These are phyloP conservation scores for Mayamaea pseudoterrestris DNA, from an alignment of 108 stramenopile genomes.

Conservation along the genomic window DNA sequence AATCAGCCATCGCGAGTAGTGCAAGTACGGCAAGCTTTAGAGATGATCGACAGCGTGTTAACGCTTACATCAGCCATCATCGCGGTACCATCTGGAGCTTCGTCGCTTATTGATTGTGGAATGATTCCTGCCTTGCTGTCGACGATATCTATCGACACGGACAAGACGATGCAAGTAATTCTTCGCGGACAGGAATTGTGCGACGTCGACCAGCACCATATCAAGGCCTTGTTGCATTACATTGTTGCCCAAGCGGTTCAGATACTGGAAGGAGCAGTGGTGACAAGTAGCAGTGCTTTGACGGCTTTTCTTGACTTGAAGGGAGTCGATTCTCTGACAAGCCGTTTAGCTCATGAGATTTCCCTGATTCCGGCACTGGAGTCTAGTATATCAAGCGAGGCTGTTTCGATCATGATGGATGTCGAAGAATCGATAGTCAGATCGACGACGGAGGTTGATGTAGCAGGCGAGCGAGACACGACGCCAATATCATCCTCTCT, in stretches of 20 bases:
- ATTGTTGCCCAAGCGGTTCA: conserved; percentile 81
- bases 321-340: conserved; percentile 66
- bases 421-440: too few species aligned
- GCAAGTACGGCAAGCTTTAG: conserved; percentile 47
- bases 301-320: conserved; percentile 80
- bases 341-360: conserved; percentile 46
- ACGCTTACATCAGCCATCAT: conserved; percentile 77
- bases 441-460: too few species aligned
- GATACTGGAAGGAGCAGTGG: conserved; percentile 81
- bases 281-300: conserved; percentile 72
- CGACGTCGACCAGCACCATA: not conserved
- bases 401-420: not conserved
- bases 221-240: conserved; percentile 36
- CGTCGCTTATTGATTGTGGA: conserved; percentile 86
- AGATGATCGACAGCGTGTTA: conserved; percentile 77
- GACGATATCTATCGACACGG: conserved; percentile 56
- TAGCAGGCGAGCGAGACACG: too few species aligned
- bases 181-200: not conserved
- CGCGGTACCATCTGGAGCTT: conserved; percentile 66
- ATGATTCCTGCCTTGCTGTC: conserved; percentile 81
- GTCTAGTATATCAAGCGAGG: too few species aligned
- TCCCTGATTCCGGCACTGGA: not conserved
- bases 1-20: conserved; percentile 27
- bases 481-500: conserved; percentile 31
- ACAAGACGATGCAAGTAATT: conserved; percentile 4